Evolutionary conservation across 2,329 filamentous ascomycete species (phyloP), one percentile per base, ranked within the genome.

Genomic region (Trichoderma cornu-damae): DNA sequence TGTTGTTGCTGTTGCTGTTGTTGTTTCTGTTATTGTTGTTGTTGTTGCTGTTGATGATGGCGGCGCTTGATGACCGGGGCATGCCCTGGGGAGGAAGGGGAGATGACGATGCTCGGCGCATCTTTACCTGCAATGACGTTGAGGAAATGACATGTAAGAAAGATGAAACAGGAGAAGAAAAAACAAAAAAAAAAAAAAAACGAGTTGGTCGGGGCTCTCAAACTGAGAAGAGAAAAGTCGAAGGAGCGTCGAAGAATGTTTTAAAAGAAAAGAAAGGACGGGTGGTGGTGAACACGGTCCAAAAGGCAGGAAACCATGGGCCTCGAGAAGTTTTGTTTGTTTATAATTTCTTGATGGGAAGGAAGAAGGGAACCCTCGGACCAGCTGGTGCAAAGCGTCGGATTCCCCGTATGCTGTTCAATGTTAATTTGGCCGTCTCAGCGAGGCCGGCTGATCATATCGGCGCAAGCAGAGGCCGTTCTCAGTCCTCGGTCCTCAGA

Each of bases 51-150:
- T 35, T 56, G 16, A 47, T 34, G 22, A 32, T 46, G 14, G 52
- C 53, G 35, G 52, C 42, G 34, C 53, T 57, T 47, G 58, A 50
- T 18, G 51, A 57, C 26, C 53, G 49, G 43, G 50, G 32, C 57
- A 53, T 54, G 22, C 18, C 43, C 16, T 46, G 49, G 20, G 40
- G 38, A 26, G 42, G 35, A 22, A 46, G 16, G 22, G 57, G 57
- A 30, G 57, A 54, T 28, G 53, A 26, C 42, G 53, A 57, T 49
- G 44, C 16, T 42, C 43, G 35, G 26, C 14, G 53, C 53, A 57
- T 55, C 50, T 55, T 46, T 47, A 30, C 30, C 38, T 28, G 28
- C 53, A 42, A 57, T n/a, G 34, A 34, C 28, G 42, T 14, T 38
- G 42, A 30, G 22, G 30, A 55, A 55, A 55, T 37, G 32, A 46